Percentiles rank a stretch among this genome's conserved stretches.
Conservation (phyloP, 2,329 filamentous ascomycete genomes). For the Ascochyta lentis region DNA sequence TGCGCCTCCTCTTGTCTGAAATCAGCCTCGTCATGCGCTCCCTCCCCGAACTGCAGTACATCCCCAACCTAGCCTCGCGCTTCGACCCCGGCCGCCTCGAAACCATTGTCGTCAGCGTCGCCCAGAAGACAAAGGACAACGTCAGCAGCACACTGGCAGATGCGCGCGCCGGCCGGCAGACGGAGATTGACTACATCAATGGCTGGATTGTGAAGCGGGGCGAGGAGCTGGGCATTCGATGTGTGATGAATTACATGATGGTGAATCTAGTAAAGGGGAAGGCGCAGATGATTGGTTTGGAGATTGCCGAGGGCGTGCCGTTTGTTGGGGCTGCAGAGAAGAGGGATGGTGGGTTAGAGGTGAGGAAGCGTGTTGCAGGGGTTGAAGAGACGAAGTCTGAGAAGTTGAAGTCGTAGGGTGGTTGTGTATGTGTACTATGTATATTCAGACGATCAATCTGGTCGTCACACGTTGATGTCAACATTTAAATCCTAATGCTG, state of each 20-base stretch:
- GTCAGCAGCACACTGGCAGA: constrained; percentile 73
- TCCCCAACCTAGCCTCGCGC: constrained; percentile 65
- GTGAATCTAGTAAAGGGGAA: constrained; percentile 77
- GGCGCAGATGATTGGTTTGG: constrained; percentile 54
- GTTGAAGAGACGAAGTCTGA: not conserved
- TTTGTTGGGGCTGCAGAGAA: constrained; percentile 27
- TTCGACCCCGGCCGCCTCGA: constrained; percentile 68
- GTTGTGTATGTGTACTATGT: not conserved
- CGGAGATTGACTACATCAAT: constrained; percentile 85
- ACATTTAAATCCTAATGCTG: too few relatives aligned
- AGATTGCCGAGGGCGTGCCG: constrained; percentile 51
- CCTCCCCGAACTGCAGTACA: constrained; percentile 74
- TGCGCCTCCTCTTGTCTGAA: constrained; percentile 76
- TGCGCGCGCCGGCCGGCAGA: constrained; percentile 64
- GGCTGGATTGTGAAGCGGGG: constrained; percentile 84
- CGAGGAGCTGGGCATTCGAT: constrained; percentile 73
- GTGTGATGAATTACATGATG: constrained; percentile 75
- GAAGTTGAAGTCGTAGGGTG: not conserved
- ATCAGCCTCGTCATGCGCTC: constrained; percentile 72
- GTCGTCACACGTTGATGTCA: too few relatives aligned
- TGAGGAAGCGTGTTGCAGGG: constrained; percentile 7
- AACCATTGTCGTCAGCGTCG: constrained; percentile 63
- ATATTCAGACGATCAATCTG: too few relatives aligned
- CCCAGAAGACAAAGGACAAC: constrained; percentile 62
- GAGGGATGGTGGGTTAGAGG: constrained; percentile 10